Conservation (phyloP, 176 grass and related monocot species). For the Oryza longistaminata region DNA sequence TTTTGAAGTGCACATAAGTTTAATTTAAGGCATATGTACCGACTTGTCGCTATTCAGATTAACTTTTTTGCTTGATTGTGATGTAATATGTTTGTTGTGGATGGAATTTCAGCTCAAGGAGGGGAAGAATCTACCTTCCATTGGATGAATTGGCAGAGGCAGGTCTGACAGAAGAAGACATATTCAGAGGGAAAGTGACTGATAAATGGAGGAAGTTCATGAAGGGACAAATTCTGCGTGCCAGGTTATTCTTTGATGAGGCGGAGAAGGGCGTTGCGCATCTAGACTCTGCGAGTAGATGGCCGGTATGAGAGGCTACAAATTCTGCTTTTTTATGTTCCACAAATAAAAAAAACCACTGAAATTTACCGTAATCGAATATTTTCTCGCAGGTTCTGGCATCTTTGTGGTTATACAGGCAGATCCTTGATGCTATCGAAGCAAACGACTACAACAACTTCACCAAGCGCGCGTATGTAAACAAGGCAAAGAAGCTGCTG, state of each 20-base stretch:
- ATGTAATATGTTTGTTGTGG: conserved; percentile 32
- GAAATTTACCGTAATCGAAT: background rate
- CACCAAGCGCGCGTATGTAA: conserved; percentile 80
- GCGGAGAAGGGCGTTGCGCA: conserved; percentile 76
- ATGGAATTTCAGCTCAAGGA: conserved; percentile 72
- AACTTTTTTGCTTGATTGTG: conserved; percentile 2
- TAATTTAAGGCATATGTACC: background rate
- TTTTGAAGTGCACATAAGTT: background rate
- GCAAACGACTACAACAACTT: conserved; percentile 97
- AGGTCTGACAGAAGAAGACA: conserved; percentile 77
- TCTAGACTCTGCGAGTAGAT: conserved; percentile 83
- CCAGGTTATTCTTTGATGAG: conserved; percentile 81
- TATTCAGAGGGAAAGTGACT: conserved; percentile 85
- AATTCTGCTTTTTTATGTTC: background rate
- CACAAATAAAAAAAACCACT: background rate
- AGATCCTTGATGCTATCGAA: conserved; percentile 92
- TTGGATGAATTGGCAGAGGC: conserved; percentile 71
- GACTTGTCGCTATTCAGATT: background rate
- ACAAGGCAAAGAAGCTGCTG: conserved; percentile 83
- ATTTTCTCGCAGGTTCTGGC: conserved; percentile 59
- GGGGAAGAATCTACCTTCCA: conserved; percentile 98
- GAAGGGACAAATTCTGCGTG: conserved; percentile 90
- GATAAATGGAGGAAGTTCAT: conserved; percentile 95
- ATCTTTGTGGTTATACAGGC: conserved; percentile 76
- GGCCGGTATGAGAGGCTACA: conserved; percentile 61